A percentile compares a stretch with the other conserved stretches of the same genome.
phyloP scores from a whole-genome alignment of 495 filamentous ascomycete species.

The Penicillium longicatenatum region DNA sequence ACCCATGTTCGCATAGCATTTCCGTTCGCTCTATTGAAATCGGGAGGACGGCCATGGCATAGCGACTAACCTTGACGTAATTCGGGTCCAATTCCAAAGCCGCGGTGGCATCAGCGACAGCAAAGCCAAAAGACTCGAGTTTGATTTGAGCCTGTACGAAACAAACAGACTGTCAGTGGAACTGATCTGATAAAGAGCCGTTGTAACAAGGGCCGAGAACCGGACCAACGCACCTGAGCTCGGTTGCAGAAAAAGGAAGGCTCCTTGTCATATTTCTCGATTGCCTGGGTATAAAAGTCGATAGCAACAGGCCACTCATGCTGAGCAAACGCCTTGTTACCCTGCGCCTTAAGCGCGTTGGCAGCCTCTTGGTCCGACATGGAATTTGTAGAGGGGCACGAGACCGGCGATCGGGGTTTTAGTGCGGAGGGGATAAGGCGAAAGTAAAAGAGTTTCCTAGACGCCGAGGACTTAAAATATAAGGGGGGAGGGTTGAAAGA shows the following conservation, averaged over 20 bases:
- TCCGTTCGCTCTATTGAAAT: background rate
- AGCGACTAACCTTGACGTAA: slow-evolving; percentile 72
- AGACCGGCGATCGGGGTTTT: slow-evolving; percentile 28
- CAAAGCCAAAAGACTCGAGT: slow-evolving; percentile 90
- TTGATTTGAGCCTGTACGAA: slow-evolving; percentile 82
- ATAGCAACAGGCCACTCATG: slow-evolving; percentile 88
- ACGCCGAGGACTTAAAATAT: no score
- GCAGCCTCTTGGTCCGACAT: slow-evolving; percentile 69
- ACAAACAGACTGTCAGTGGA: slow-evolving; percentile 23
- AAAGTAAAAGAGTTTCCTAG: background rate
- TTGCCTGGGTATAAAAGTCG: slow-evolving; percentile 86
- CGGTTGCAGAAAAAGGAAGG: slow-evolving; percentile 91
- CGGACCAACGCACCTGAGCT: slow-evolving; percentile 69
- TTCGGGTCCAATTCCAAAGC: slow-evolving; percentile 88
- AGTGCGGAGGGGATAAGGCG: slow-evolving; percentile 10
- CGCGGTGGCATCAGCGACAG: slow-evolving; percentile 89
- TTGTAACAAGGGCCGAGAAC: slow-evolving; percentile 11
- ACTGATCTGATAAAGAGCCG: background rate
- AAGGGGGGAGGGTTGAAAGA: no score
- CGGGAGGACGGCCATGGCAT: background rate
- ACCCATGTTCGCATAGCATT: background rate
- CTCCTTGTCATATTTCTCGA: slow-evolving; percentile 80
- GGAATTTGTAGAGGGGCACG: slow-evolving; percentile 36
- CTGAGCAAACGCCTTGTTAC: slow-evolving; percentile 86
- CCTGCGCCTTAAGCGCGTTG: slow-evolving; percentile 82